Evolutionary conservation across 2,329 filamentous ascomycete genomes (phyloP), one percentile per base, ranked within the genome.

Genomic region (Trichoderma sp.): DNA sequence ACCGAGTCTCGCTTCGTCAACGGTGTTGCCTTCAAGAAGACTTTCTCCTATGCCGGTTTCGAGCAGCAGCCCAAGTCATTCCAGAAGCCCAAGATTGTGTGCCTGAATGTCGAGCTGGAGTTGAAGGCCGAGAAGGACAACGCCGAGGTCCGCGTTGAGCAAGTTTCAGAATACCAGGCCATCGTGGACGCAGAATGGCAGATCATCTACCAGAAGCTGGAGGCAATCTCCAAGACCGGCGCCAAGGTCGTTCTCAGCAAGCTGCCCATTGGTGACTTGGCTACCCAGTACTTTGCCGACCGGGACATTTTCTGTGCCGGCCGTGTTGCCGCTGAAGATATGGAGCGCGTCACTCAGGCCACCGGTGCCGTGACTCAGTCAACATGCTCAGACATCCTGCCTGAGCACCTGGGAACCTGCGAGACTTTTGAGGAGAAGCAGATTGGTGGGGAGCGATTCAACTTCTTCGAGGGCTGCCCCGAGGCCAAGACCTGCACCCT

Each of bases 141-240:
- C 77, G 96, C 96, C 70, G 96, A 99, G 84, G 94, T 99, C 72
- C 91, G 96, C 70, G 94, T 99, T 70, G 96, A 98, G 83, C 94
- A 98, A 82, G 96, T 99, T 64, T 97, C 95, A 24, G 96, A 99
- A 83, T 99, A 99, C 85, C 96, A 99, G 84, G 96, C 96, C 72
- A 97, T 99, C 75, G 96, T 99, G 79, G 96, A 99, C 78, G 96
- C 96, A 35, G 96, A 99, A 83, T 99, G 96, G 96, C 94, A 97
- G 82, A 99, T 99, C 79, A 99, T 99, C 81, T 98, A 91, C 89
- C 95, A 97, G 86, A 99, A 99, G 87, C 92, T 99, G 80, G 96
- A 99, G 84, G 93, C 95, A 60, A 84, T 97, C 66, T 88, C 95
- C 87, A 90, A 95, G 82, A 97, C 95, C 6, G 96, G 96, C 67